Evolutionary conservation across 129 eudicot species (phyloP).

Genomic region (Pseudognaphalium luteoalbum): DNA sequence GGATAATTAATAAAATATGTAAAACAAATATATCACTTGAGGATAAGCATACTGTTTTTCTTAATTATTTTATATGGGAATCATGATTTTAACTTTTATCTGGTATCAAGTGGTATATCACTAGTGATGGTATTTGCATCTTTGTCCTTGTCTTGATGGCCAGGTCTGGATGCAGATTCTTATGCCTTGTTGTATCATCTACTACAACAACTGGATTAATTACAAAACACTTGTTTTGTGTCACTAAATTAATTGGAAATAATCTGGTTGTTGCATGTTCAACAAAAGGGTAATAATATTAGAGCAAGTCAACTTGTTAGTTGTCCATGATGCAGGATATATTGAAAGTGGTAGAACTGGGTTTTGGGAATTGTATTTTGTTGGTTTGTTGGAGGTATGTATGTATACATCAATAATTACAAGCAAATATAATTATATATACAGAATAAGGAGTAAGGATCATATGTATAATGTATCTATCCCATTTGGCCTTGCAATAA

Average conservation of each 20-base stretch:
- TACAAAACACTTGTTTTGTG: not conserved
- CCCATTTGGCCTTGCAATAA: not conserved
- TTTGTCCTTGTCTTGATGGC: not conserved
- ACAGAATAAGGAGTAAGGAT: not conserved
- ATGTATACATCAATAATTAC: not conserved
- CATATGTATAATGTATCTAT: not conserved
- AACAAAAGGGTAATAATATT: not conserved
- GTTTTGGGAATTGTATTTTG: conserved; percentile 3
- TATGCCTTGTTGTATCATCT: not conserved
- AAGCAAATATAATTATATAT: no score
- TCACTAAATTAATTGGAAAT: not conserved
- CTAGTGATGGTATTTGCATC: not conserved
- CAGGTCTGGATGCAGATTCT: not conserved
- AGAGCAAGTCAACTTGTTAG: not conserved
- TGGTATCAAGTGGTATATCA: not conserved
- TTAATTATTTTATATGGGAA: not conserved
- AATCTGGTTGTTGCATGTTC: no score
- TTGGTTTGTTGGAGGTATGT: not conserved
- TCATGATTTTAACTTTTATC: conserved; percentile 1
- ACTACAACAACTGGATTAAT: not conserved
- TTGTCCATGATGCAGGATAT: not conserved
- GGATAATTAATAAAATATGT: conserved; percentile 27
- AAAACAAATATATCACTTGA: not conserved
- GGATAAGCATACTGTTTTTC: conserved; percentile 1
- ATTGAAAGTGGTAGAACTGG: not conserved